phyloP scores from a whole-genome alignment of 2,329 filamentous ascomycete species.

The Fusarium brachygibbosum region DNA sequence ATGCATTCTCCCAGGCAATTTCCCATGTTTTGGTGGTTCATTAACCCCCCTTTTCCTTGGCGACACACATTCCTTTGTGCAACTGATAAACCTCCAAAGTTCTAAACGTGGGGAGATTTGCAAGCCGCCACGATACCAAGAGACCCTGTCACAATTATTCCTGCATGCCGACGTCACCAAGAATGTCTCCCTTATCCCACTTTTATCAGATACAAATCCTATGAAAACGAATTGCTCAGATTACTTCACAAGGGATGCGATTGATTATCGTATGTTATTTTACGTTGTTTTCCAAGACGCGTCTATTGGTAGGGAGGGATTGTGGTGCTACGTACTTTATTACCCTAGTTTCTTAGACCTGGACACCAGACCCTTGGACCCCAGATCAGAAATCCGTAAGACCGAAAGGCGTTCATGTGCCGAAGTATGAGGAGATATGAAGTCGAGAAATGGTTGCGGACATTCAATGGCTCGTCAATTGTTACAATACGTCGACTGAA shows the following conservation, averaged over 20 bases:
- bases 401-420: not conserved
- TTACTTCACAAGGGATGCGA: not conserved
- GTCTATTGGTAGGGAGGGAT: conserved; percentile 33
- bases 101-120: conserved; percentile 27
- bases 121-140: conserved; percentile 40
- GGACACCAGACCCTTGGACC: conserved; percentile 29
- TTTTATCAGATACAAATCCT: not conserved
- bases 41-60: conserved; percentile 26
- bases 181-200: conserved; percentile 10
- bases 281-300: conserved; percentile 33
- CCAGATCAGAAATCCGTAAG: conserved; percentile 8
- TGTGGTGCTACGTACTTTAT: too few relatives aligned
- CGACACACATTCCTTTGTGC: conserved; percentile 40
- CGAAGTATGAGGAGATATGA: not conserved
- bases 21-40: conserved; percentile 8
- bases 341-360: conserved; percentile 13
- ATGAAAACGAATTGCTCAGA: not conserved
- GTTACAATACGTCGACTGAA: not conserved
- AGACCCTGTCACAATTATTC: conserved; percentile 19
- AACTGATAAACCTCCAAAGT: conserved; percentile 22
- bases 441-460: not conserved
- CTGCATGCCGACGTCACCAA: conserved; percentile 33
- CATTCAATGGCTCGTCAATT: not conserved
- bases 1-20: not conserved
- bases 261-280: conserved; percentile 15